A percentile compares a stretch with the other conserved stretches of the same genome.
Conservation (phyloP, 345 rosid genomes). For the Syzygium oleosum region DNA sequence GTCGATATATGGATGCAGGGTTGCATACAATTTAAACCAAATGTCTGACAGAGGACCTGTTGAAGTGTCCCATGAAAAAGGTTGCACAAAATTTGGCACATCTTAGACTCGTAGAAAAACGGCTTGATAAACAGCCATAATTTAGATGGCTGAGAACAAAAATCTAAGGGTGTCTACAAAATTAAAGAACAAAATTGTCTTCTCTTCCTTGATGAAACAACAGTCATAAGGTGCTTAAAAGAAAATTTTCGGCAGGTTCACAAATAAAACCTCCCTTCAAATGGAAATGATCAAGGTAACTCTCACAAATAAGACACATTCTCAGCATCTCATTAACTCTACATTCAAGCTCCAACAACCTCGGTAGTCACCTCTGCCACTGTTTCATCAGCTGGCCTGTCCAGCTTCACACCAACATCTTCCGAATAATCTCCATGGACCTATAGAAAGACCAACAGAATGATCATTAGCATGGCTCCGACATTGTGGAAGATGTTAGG, state of each 20-base stretch:
- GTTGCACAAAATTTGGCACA: not conserved
- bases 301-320: not conserved
- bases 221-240: not conserved
- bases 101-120: not conserved
- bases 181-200: not conserved
- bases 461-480: not conserved
- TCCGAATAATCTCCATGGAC: constrained; percentile 84
- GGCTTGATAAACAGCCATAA: not conserved
- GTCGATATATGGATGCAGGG: not conserved
- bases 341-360: constrained; percentile 42
- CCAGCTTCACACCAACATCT: constrained; percentile 77
- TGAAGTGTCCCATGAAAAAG: not conserved
- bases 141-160: not conserved
- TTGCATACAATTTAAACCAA: not conserved
- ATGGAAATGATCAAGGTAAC: not conserved
- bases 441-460: constrained; percentile 11
- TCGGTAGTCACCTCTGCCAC: constrained; percentile 53
- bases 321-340: not conserved
- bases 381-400: constrained; percentile 74
- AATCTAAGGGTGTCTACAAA: not conserved
- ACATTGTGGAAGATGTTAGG: not conserved
- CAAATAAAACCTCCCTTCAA: not conserved
- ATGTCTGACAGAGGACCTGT: not conserved
- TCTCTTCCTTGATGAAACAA: not conserved
- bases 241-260: not conserved